Evolutionary conservation across 176 grass and related monocot species (phyloP), one percentile per base, ranked within the genome.

Genomic region (Musa acuminata): DNA sequence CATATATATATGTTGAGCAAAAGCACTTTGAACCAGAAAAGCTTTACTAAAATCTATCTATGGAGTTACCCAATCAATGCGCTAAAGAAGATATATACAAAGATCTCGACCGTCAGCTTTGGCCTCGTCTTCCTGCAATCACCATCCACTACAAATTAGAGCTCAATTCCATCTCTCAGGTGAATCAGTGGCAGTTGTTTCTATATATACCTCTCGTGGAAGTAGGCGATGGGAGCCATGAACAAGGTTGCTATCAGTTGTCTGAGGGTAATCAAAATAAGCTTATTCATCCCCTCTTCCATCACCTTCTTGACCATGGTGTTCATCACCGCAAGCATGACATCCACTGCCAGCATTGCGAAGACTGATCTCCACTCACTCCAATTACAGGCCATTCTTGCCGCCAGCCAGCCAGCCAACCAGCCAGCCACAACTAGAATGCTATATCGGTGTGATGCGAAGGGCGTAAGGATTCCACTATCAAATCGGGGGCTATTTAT

Each of bases 161-260:
- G 29, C 29, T 35, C 29, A 59, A n/a, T 59, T 59, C 57, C 57
- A n/a, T 59, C 16, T 19, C 14, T 14, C 17, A 59, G 9, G 11
- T 24, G 19, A 64, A 24, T 24, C 8, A 64, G 22, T 26, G 11
- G 62, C 16, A 14, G 3, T 50, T 3, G 29, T 35, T 35, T 35
- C 3, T 35, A 35, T 35, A 35, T 35, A 35, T 35, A 50, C 67
- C 67, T 70, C 8, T 70, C 67, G 17, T 21, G 11, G 43, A 87
- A 85, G 78, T 82, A 89, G n/a, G 92, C 88, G 29, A 96, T 89
- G 0, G 92, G 92, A 49, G 82, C 78, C 57, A 96, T 81, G 70
- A 96, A 89, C 24, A 96, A 50, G 0, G 72, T 82, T 1, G 92
- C 92, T 0, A 84, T 77, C 23, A 92, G 65, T 67, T 91, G 92